Conservation (phyloP, 176 grass and related monocot species). For the Aechmea fasciata region DNA sequence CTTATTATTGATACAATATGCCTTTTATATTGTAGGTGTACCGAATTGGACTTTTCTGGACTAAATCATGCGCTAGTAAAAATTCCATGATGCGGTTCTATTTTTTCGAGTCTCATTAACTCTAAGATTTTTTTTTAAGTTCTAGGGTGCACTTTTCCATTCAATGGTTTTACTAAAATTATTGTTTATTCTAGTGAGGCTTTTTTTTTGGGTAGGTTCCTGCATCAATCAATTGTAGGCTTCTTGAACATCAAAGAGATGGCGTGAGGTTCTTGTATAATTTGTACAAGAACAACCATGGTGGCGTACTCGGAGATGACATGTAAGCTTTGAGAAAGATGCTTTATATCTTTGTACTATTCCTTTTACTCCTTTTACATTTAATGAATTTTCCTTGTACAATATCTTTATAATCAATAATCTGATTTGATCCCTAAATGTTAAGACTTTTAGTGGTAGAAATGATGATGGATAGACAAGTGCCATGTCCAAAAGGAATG, state of each 20-base stretch:
- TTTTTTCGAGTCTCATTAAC: constrained; percentile 3
- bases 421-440: background rate
- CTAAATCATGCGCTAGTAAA: background rate
- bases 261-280: constrained; percentile 79
- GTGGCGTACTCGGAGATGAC: constrained; percentile 92
- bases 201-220: constrained; percentile 44
- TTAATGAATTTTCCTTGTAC: background rate
- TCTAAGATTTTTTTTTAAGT: constrained; percentile 24
- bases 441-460: background rate
- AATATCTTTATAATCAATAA: background rate
- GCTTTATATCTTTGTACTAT: constrained; percentile 5
- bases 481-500: background rate
- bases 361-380: background rate
- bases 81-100: background rate
- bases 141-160: background rate
- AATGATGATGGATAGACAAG: background rate
- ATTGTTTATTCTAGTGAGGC: constrained; percentile 11
- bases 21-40: background rate
- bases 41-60: background rate
- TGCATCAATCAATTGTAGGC: constrained; percentile 72
- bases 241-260: constrained; percentile 73
- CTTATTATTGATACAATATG: background rate
- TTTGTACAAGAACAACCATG: constrained; percentile 86
- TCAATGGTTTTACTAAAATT: constrained; percentile 13
- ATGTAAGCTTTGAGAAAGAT: constrained; percentile 49